These are phyloP conservation scores for Botrytis cinerea DNA, from an alignment of 2,329 filamentous ascomycete species.

Conservation along the genomic window DNA sequence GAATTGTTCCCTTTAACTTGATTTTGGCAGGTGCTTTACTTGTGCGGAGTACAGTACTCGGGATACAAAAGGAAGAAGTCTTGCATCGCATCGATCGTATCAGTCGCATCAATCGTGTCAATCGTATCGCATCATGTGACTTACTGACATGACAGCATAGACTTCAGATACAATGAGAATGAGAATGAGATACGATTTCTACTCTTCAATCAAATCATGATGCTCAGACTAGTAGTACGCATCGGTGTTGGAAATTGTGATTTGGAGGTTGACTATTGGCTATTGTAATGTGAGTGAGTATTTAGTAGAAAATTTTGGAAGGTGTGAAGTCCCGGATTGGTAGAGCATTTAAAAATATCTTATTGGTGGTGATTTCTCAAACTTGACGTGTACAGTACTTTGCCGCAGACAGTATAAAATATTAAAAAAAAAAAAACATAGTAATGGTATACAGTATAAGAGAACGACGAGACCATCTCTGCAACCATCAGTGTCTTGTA, in stretches of 20 bases:
- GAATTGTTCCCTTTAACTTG: constrained; percentile 21
- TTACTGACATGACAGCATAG: background rate
- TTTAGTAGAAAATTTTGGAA: background rate
- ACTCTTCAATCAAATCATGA: background rate
- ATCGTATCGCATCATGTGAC: background rate
- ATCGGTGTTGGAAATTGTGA: no score
- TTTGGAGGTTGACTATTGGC: background rate
- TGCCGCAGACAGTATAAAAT: constrained; percentile 2
- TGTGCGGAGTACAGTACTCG: background rate
- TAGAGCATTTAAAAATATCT: constrained; percentile 12
- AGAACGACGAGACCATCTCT: constrained; percentile 9
- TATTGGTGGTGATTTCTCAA: constrained; percentile 10
- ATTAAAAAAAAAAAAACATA: constrained; percentile 17
- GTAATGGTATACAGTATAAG: constrained; percentile 24
- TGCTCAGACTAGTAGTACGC: background rate
- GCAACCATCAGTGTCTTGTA: constrained; percentile 1
- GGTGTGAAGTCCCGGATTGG: background rate
- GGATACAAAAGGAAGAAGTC: background rate
- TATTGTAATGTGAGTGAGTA: no score
- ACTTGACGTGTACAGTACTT: background rate
- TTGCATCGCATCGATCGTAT: background rate
- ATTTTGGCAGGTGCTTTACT: constrained; percentile 15
- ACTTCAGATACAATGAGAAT: background rate
- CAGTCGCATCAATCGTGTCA: background rate
- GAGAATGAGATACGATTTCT: background rate